Evolutionary conservation across 768 basidiomycete genomes (phyloP).

Genomic region (Kwoniella dendrophila): DNA sequence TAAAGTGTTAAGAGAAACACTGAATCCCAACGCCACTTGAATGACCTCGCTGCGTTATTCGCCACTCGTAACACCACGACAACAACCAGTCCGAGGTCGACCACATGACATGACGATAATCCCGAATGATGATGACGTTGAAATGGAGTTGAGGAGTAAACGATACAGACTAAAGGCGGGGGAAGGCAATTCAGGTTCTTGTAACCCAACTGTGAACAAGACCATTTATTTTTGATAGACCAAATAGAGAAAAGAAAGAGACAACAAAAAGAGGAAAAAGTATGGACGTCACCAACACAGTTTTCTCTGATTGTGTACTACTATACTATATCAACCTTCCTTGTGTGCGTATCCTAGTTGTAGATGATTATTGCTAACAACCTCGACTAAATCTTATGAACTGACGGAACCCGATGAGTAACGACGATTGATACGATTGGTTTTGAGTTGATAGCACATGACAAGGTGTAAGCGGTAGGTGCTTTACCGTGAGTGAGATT

Average conservation of each 20-base stretch:
- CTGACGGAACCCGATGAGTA: slow-evolving; percentile 17
- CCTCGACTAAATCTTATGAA: neutral
- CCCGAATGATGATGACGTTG: slow-evolving; percentile 16
- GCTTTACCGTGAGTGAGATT: neutral
- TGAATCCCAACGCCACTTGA: slow-evolving; percentile 37
- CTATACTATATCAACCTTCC: neutral
- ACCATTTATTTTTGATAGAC: slow-evolving; percentile 8
- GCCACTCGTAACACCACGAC: slow-evolving; percentile 21
- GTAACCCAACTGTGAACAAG: slow-evolving; percentile 12
- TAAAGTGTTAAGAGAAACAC: slow-evolving; percentile 15
- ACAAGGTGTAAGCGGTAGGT: neutral
- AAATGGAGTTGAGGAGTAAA: neutral
- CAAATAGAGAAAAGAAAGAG: slow-evolving; percentile 2
- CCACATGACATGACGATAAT: slow-evolving; percentile 9
- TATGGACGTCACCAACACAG: slow-evolving; percentile 13
- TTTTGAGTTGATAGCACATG: slow-evolving; percentile 1
- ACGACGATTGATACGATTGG: neutral
- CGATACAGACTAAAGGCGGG: slow-evolving; percentile 33
- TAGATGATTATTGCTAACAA: neutral
- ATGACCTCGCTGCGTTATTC: slow-evolving; percentile 32
- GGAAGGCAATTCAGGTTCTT: slow-evolving; percentile 31
- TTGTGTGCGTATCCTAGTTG: neutral
- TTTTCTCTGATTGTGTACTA: slow-evolving; percentile 2
- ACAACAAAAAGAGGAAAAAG: neutral
- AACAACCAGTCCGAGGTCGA: slow-evolving; percentile 16